phyloP scores from a whole-genome alignment of 2,329 filamentous ascomycete species.

The Tolypocladium tropicale region DNA sequence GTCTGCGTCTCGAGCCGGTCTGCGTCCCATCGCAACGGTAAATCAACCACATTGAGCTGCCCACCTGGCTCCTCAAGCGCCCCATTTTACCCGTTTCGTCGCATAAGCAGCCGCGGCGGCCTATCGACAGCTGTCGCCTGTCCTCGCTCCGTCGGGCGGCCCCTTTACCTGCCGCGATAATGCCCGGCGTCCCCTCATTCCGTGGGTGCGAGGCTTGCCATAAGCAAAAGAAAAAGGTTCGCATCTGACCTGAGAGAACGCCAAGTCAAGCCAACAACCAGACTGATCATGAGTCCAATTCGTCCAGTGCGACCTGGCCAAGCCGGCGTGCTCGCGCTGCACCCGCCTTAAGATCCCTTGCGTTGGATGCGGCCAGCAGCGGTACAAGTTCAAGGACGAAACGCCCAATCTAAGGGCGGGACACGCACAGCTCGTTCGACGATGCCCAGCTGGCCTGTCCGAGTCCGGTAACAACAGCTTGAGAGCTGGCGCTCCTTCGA shows the following conservation, averaged over 20 bases:
- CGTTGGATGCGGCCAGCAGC: conserved; percentile 32
- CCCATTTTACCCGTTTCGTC: too few relatives aligned
- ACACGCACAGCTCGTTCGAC: neutral
- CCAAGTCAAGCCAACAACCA: neutral
- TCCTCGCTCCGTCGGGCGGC: neutral
- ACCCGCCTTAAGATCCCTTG: conserved; percentile 32
- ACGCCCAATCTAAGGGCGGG: conserved; percentile 2
- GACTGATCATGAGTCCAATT: too few relatives aligned
- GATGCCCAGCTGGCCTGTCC: neutral
- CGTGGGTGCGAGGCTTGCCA: conserved; percentile 40
- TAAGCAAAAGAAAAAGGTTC: conserved; percentile 43
- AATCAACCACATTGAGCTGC: too few relatives aligned
- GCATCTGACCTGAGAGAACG: neutral
- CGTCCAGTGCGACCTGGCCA: conserved; percentile 33
- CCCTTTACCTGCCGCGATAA: conserved; percentile 10
- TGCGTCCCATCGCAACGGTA: too few relatives aligned
- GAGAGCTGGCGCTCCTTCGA: neutral
- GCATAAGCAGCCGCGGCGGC: neutral
- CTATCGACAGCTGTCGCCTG: neutral
- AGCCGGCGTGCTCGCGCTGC: conserved; percentile 34
- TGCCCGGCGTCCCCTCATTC: conserved; percentile 42
- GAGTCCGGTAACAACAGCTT: neutral
- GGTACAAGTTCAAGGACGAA: conserved; percentile 38
- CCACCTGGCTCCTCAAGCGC: too few relatives aligned
- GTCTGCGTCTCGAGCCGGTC: neutral